Conservation (phyloP, 805 yeast species). For the Ascoidea tarda region DNA sequence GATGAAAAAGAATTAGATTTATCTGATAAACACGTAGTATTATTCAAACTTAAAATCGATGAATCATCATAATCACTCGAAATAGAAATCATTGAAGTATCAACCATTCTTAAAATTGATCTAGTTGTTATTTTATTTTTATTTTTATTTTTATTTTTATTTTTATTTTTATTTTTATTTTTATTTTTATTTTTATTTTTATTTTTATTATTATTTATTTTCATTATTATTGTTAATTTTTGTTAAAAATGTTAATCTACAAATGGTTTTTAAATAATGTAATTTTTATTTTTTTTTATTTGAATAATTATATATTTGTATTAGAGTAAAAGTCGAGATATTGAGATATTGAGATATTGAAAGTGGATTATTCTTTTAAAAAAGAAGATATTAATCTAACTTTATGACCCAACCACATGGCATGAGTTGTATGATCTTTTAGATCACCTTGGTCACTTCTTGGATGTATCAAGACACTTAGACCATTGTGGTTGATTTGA, state of each 20-base stretch:
- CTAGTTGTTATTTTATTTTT: background rate
- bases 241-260: background rate
- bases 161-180: too few relatives aligned
- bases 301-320: background rate
- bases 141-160: too few relatives aligned
- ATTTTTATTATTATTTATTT: background rate
- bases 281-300: background rate
- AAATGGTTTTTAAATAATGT: background rate
- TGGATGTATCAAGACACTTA: constrained; percentile 45
- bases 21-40: background rate
- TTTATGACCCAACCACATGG: constrained; percentile 38
- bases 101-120: background rate
- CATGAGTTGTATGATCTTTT: constrained; percentile 37
- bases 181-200: background rate
- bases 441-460: constrained; percentile 23
- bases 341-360: background rate
- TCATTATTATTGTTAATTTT: background rate
- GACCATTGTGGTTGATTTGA: constrained; percentile 35
- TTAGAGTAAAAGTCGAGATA: background rate
- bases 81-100: background rate
- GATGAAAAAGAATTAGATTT: background rate
- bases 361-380: background rate
- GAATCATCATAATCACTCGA: background rate
- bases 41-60: background rate
- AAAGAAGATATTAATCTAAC: constrained; percentile 1